These are phyloP conservation scores for Naganishia liquefaciens DNA, from an alignment of 1,284 basidiomycete species.

Conservation along the genomic window DNA sequence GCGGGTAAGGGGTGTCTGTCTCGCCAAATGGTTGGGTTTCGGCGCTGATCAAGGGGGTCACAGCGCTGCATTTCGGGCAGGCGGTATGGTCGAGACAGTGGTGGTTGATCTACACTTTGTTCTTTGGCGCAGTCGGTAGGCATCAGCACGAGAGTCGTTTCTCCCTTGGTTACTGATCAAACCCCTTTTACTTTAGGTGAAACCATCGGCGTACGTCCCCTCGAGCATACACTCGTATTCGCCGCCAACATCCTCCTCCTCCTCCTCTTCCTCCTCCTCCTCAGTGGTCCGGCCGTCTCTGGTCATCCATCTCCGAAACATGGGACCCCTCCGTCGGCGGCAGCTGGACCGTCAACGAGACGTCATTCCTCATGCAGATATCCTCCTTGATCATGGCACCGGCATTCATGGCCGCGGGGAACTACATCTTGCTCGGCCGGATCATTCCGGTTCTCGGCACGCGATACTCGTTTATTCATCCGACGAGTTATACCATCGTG, in stretches of 20 bases:
- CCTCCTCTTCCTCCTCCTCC: neutral
- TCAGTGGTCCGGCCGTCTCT: conserved; percentile 28
- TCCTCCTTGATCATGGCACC: conserved; percentile 42
- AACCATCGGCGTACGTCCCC: conserved; percentile 36
- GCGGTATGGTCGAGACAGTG: conserved; percentile 38
- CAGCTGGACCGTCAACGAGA: conserved; percentile 5
- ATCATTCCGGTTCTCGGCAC: conserved; percentile 28
- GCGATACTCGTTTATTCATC: conserved; percentile 38
- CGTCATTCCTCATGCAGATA: conserved; percentile 42
- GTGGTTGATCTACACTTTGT: conserved; percentile 43
- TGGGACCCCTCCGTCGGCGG: conserved; percentile 35
- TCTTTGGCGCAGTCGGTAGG: conserved; percentile 40
- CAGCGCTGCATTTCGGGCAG: conserved; percentile 40
- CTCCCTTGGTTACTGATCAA: neutral
- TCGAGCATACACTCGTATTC: neutral
- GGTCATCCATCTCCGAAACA: conserved; percentile 24
- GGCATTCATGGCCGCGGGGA: conserved; percentile 45
- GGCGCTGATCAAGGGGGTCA: neutral
- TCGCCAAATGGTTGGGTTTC: neutral
- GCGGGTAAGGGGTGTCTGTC: conserved; percentile 13
- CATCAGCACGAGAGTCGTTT: neutral
- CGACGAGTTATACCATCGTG: conserved; percentile 40
- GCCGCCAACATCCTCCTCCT: neutral
- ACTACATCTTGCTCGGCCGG: conserved; percentile 45
- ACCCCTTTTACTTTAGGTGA: conserved; percentile 34